Percentiles rank a stretch among this genome's conserved stretches.
phyloP scores from a whole-genome alignment of 2,329 filamentous ascomycete species.

The Paraconiothyrium sp. region DNA sequence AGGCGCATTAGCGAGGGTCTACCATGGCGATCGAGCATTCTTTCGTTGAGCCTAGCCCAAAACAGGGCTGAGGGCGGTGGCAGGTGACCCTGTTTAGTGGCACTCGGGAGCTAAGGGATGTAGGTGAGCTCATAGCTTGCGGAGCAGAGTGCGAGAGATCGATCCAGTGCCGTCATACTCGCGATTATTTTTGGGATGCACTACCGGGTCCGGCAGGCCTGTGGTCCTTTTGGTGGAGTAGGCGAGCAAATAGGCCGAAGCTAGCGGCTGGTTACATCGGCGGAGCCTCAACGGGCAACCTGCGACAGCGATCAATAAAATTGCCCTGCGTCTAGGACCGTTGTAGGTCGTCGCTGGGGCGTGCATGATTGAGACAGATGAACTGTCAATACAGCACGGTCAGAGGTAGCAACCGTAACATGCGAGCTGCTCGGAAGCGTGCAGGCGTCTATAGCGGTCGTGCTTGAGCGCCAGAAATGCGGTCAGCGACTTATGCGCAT shows the following conservation, averaged over 20 bases:
- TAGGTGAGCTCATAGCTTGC: constrained; percentile 44
- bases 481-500: constrained; percentile 5
- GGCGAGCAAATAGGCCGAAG: constrained; percentile 39
- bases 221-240: constrained; percentile 25
- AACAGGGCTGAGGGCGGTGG: constrained; percentile 27
- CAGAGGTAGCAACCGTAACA: constrained; percentile 1
- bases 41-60: constrained; percentile 31
- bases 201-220: constrained; percentile 32
- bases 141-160: constrained; percentile 28
- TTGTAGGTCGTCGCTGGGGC: constrained; percentile 11
- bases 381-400: constrained; percentile 14
- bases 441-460: constrained; percentile 8
- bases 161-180: constrained; percentile 30
- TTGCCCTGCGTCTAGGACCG: constrained; percentile 10
- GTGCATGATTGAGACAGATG: constrained; percentile 9
- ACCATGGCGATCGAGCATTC: constrained; percentile 32
- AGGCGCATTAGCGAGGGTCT: constrained; percentile 29
- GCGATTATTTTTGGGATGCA: constrained; percentile 45
- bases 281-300: constrained; percentile 32
- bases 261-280: constrained; percentile 43
- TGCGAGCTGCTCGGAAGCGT: constrained; percentile 7
- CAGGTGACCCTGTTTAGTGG: constrained; percentile 41
- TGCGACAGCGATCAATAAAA: constrained; percentile 43
- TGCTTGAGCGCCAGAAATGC: background rate
- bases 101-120: constrained; percentile 25